Conservation (phyloP, 495 filamentous ascomycete genomes). For the Trichoderma virens region DNA sequence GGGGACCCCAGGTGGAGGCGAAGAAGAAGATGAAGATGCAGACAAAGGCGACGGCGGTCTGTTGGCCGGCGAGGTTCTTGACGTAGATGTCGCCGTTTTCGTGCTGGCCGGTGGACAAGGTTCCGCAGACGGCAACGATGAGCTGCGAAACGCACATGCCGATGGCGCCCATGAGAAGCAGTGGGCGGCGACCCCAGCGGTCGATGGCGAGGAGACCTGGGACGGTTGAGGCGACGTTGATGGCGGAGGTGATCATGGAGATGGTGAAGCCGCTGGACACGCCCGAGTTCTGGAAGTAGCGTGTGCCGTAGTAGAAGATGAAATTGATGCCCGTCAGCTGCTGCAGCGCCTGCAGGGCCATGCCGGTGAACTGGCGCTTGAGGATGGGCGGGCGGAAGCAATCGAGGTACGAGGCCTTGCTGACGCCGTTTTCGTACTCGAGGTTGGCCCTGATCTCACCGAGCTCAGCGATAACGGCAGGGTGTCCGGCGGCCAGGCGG, state of each 20-base stretch:
- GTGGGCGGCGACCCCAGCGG: slow-evolving; percentile 69
- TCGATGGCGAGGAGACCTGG: slow-evolving; percentile 79
- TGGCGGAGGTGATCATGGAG: slow-evolving; percentile 69
- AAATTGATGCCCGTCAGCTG: slow-evolving; percentile 84
- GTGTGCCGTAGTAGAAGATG: slow-evolving; percentile 84
- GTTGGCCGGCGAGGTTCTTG: slow-evolving; percentile 54
- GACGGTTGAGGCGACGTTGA: slow-evolving; percentile 79
- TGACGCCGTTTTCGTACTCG: slow-evolving; percentile 65
- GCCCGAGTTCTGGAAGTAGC: slow-evolving; percentile 66
- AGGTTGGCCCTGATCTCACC: slow-evolving; percentile 77
- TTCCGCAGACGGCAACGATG: slow-evolving; percentile 70
- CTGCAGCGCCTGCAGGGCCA: slow-evolving; percentile 68
- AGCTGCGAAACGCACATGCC: slow-evolving; percentile 84
- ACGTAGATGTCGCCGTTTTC: slow-evolving; percentile 20
- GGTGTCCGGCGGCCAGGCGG: slow-evolving; percentile 54
- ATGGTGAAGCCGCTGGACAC: slow-evolving; percentile 73
- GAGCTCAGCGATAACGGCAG: slow-evolving; percentile 60
- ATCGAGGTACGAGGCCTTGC: slow-evolving; percentile 55
- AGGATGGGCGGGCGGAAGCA: slow-evolving; percentile 59
- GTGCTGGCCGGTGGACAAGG: slow-evolving; percentile 13
- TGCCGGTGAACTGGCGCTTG: slow-evolving; percentile 69
- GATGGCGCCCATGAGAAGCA: slow-evolving; percentile 69
- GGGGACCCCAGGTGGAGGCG: slow-evolving; percentile 72
- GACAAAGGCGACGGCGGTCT: slow-evolving; percentile 63
- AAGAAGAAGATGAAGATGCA: slow-evolving; percentile 84